Percentiles rank a stretch among this genome's conserved stretches.
phyloP scores from a whole-genome alignment of 2,329 filamentous ascomycete genomes.

The Pezicula radicicola region DNA sequence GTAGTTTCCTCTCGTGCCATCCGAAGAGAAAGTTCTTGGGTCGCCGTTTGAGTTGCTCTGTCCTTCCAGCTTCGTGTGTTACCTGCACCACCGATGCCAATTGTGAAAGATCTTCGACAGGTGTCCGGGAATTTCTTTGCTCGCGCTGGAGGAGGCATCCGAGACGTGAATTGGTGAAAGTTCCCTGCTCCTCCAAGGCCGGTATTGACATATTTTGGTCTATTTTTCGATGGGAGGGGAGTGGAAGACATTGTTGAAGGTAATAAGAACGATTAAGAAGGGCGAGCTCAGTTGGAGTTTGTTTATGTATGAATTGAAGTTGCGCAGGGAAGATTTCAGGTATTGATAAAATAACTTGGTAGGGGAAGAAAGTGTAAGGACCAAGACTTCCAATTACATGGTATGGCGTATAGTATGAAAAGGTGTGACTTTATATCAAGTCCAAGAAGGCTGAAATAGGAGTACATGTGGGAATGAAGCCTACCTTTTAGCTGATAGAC shows the following conservation, averaged over 20 bases:
- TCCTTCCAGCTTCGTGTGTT: neutral
- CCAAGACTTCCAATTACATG: too few species aligned
- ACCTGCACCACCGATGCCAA: neutral
- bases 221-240: neutral
- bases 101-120: neutral
- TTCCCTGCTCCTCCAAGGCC: conserved; percentile 20
- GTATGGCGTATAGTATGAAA: too few species aligned
- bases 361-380: too few species aligned
- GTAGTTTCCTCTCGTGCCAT: neutral
- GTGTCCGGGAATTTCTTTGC: neutral
- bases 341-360: neutral
- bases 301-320: too few species aligned
- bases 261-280: neutral
- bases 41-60: neutral
- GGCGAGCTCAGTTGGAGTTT: too few species aligned
- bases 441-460: too few species aligned
- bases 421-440: too few species aligned
- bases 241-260: neutral
- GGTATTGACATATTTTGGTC: conserved; percentile 8
- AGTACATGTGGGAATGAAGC: too few species aligned
- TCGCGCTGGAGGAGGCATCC: neutral
- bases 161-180: conserved; percentile 7
- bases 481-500: too few species aligned
- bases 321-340: neutral
- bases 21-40: neutral